Evolutionary conservation across 2,329 filamentous ascomycete species (phyloP).

Genomic region (Trichophyton schoenleinii): DNA sequence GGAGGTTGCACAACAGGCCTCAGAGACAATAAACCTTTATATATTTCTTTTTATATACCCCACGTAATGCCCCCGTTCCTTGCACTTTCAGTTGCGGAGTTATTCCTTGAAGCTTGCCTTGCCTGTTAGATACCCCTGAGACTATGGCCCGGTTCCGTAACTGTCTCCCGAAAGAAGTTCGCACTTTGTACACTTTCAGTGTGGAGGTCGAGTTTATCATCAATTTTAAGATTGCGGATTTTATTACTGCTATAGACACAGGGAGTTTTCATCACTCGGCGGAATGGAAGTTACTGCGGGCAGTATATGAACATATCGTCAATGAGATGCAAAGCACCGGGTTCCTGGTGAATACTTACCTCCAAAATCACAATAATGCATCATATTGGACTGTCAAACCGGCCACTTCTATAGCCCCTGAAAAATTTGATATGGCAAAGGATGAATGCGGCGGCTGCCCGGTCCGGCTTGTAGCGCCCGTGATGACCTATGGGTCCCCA

Average conservation of each 20-base stretch:
- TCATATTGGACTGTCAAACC: conserved; percentile 11
- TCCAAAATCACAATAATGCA: not conserved
- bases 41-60: no score
- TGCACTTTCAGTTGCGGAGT: no score
- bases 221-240: conserved; percentile 7
- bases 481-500: conserved; percentile 7
- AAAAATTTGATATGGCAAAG: conserved; percentile 2
- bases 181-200: conserved; percentile 7
- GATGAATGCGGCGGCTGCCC: conserved; percentile 10
- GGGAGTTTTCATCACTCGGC: not conserved
- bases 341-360: conserved; percentile 10
- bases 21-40: no score
- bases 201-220: conserved; percentile 14
- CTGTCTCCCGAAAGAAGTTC: not conserved
- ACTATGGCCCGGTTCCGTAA: not conserved
- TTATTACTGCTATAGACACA: not conserved
- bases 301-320: conserved; percentile 9
- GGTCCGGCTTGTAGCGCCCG: conserved; percentile 11
- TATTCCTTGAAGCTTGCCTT: not conserved
- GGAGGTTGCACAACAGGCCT: no score
- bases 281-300: not conserved
- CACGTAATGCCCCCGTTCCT: no score
- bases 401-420: conserved; percentile 1
- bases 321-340: conserved; percentile 7
- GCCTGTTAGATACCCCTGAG: not conserved